Evolutionary conservation across 768 basidiomycete species (phyloP), one percentile per base, ranked within the genome.

Genomic region (Leucosporidium yakuticum): DNA sequence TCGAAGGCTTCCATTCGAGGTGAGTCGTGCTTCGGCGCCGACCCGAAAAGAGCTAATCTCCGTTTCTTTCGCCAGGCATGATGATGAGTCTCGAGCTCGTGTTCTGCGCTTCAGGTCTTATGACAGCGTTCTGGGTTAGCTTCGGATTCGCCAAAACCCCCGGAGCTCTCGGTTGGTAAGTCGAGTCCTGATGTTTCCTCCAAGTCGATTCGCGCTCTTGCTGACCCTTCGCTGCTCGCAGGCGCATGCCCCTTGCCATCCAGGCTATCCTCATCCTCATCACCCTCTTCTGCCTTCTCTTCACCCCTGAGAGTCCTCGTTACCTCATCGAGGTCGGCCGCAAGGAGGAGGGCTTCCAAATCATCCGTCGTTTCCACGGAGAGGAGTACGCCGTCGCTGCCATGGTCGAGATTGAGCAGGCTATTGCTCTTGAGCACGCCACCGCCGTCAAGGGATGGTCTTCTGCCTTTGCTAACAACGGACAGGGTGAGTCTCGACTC

Each of bases 241-340:
- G 74, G 74, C 63, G 71, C 39, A 54, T 75, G 32, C 73, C 74
- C 6, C 68, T 67, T 44, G 74, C 74, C 0, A 55, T 74, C 20
- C 75, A 76, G 54, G 71, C 67, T 19, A 53, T 63, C 29, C 55
- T 73, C 49, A 56, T 73, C 25, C 50, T 74, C 57, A 27, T 73
- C 63, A 70, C 70, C 25, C 67, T 76, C 44, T 9, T 65, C 59
- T 68, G 71, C 54, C 67, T 74, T 55, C 54, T 63, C 21, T 76
- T 76, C 71, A 65, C 64, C 8, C 74, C 74, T 29, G 75, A 76
- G 50, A 69, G 71, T 8, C 75, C 75, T 27, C 63, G 75, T 4
- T 74, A 63, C 61, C 71, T 74, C 14, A 65, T 69, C 60, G 75
- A 76, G 56, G 60, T 54, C 9, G 73, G 71, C 6, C 62, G 68